Evolutionary conservation across 768 basidiomycete genomes (phyloP).

Genomic region (Suillus spraguei): DNA sequence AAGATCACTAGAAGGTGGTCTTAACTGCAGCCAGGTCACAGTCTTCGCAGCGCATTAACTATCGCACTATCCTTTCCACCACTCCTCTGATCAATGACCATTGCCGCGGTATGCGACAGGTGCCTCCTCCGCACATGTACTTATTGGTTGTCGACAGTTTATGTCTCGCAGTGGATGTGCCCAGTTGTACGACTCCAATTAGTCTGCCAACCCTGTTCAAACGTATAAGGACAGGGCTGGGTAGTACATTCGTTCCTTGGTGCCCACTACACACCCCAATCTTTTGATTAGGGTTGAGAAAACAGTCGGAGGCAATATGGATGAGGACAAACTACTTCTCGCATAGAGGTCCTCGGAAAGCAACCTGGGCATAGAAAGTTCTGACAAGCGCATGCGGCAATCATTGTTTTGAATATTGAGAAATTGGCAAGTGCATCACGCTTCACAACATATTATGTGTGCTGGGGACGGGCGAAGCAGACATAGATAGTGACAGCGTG

Average conservation of each 20-base stretch:
- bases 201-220: not conserved
- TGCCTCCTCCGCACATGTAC: not conserved
- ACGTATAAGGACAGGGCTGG: not conserved
- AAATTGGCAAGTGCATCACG: not conserved
- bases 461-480: not conserved
- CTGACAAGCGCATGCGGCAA: not conserved
- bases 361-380: not conserved
- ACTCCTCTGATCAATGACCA: not conserved
- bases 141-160: not conserved
- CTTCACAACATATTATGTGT: not conserved
- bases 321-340: not conserved
- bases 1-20: not conserved
- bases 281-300: not conserved
- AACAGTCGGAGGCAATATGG: not conserved
- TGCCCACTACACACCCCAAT: not conserved
- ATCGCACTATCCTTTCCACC: not conserved
- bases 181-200: not conserved
- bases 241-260: not conserved
- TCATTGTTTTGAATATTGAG: not conserved
- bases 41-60: not conserved
- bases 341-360: not conserved
- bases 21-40: not conserved
- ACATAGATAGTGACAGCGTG: not conserved
- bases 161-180: not conserved
- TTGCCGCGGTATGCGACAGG: not conserved